Conservation (phyloP, 441 rosid genomes). For the Melastoma candidum region DNA sequence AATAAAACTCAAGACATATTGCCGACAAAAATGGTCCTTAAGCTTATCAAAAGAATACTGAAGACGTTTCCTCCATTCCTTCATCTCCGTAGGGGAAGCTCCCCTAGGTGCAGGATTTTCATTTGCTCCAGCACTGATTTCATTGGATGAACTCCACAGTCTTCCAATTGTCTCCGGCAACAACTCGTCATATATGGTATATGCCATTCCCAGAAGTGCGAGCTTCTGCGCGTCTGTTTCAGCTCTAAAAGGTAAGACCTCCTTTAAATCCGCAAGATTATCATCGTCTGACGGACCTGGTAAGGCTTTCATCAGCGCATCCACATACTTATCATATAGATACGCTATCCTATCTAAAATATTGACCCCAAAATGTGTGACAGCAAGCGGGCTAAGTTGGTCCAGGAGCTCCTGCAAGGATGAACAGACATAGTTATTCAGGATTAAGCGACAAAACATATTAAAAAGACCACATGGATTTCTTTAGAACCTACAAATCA, state of each 20-base stretch:
- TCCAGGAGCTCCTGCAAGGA: conserved; percentile 69
- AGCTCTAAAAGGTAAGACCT: conserved; percentile 56
- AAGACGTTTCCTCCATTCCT: conserved; percentile 86
- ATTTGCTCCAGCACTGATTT: conserved; percentile 25
- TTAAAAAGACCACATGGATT: too few species aligned
- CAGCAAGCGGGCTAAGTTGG: conserved; percentile 64
- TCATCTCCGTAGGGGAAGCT: conserved; percentile 47
- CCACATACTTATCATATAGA: conserved; percentile 73
- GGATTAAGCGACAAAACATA: neutral
- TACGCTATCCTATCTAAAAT: conserved; percentile 61
- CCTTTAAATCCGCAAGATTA: conserved; percentile 69
- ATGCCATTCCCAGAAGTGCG: conserved; percentile 85
- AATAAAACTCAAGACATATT: conserved; percentile 87
- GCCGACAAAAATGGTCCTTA: conserved; percentile 84
- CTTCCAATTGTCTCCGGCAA: conserved; percentile 48
- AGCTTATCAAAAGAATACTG: conserved; percentile 90
- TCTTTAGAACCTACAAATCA: too few species aligned
- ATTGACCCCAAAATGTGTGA: conserved; percentile 77
- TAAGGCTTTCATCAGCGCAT: conserved; percentile 60
- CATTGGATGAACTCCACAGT: conserved; percentile 55
- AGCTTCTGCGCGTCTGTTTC: conserved; percentile 94
- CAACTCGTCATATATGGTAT: conserved; percentile 79
- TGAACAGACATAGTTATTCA: neutral
- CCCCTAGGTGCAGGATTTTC: conserved; percentile 32
- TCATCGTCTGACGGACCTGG: conserved; percentile 93